Evolutionary conservation across 2,329 filamentous ascomycete genomes (phyloP).

Genomic region (Cylindrodendrum hubeiense): DNA sequence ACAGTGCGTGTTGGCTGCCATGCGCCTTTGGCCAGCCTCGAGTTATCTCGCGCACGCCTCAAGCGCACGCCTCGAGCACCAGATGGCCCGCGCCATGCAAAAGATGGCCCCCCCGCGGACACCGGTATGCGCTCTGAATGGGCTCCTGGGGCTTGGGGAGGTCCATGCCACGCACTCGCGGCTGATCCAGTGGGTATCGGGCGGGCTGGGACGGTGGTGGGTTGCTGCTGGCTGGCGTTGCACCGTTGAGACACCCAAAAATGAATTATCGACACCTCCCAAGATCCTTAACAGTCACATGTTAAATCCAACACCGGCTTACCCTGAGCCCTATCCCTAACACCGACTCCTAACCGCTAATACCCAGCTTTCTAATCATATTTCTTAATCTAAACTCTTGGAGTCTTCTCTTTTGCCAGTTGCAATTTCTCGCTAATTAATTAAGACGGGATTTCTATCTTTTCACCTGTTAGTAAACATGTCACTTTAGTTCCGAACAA

Average conservation of each 20-base stretch:
- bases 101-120: background rate
- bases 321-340: too few relatives aligned
- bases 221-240: background rate
- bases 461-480: too few relatives aligned
- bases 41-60: background rate
- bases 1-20: background rate
- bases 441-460: too few relatives aligned
- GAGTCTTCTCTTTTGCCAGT: too few relatives aligned
- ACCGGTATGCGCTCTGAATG: background rate
- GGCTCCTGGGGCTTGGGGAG: background rate
- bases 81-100: background rate
- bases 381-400: too few relatives aligned
- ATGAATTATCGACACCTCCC: background rate
- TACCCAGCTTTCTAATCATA: too few relatives aligned
- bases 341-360: too few relatives aligned
- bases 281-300: too few relatives aligned
- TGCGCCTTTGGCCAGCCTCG: background rate
- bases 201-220: background rate
- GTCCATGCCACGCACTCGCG: background rate
- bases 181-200: background rate
- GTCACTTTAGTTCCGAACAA: too few relatives aligned
- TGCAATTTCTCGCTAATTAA: too few relatives aligned
- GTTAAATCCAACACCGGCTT: too few relatives aligned
- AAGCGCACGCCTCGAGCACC: background rate
- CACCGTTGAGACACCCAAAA: conserved; percentile 5